Conservation (phyloP, 768 basidiomycete species). For the Leccinum barrowsii region DNA sequence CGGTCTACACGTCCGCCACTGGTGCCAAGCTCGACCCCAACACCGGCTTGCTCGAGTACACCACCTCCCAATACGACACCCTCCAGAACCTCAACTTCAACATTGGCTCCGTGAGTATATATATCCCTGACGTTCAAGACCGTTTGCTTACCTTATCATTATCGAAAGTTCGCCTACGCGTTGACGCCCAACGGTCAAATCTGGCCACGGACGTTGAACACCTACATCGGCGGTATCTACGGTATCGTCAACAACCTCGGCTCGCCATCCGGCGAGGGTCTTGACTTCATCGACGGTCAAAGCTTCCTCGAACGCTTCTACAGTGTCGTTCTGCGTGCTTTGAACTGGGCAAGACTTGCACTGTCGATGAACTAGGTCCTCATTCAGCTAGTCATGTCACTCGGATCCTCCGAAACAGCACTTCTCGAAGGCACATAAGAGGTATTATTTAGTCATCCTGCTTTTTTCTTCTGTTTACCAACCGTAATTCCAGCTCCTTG, state of each 20-base stretch:
- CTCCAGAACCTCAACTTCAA: conserved; percentile 58
- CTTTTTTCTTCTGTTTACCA: too few species aligned
- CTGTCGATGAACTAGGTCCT: too few species aligned
- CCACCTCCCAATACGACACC: conserved; percentile 44
- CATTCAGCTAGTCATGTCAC: too few species aligned
- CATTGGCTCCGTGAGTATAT: conserved; percentile 42
- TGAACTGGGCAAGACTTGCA: too few species aligned
- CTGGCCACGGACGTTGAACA: conserved; percentile 42
- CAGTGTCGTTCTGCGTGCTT: conserved; percentile 34
- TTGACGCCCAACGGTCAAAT: conserved; percentile 43
- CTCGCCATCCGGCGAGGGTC: conserved; percentile 38
- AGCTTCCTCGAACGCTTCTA: conserved; percentile 63
- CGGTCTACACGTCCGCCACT: conserved; percentile 41
- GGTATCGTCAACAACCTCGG: conserved; percentile 39
- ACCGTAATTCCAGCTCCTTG: too few species aligned
- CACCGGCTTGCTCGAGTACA: conserved; percentile 52
- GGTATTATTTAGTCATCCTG: too few species aligned
- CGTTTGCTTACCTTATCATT: not conserved
- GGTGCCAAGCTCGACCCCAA: conserved; percentile 35
- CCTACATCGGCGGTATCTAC: conserved; percentile 45
- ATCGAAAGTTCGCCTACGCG: conserved; percentile 29
- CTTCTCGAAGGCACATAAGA: too few species aligned
- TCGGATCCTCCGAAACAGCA: too few species aligned
- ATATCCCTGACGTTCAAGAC: not conserved
- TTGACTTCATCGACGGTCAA: conserved; percentile 56